Conservation (phyloP, 257 asterid species). For the Solanum gracilifrons region DNA sequence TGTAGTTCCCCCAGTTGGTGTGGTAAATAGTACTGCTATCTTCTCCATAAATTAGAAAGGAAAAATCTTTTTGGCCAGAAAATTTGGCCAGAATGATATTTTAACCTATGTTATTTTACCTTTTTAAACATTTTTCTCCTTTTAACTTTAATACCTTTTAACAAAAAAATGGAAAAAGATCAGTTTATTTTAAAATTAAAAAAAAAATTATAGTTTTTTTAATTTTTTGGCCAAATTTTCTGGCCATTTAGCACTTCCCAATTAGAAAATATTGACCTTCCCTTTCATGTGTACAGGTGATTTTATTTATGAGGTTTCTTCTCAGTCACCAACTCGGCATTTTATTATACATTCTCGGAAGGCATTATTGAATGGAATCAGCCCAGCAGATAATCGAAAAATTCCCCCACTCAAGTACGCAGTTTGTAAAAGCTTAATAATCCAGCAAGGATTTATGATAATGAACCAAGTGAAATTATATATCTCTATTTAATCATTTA, state of each 20-base stretch:
- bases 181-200: no score
- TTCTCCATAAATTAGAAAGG: neutral
- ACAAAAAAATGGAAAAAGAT: no score
- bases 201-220: no score
- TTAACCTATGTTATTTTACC: no score
- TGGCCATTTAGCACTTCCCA: no score
- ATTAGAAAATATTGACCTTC: neutral
- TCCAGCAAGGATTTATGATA: neutral
- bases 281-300: constrained; percentile 57
- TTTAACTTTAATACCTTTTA: no score
- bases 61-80: no score
- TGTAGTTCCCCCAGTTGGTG: neutral
- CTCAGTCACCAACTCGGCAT: constrained; percentile 87
- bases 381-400: constrained; percentile 82
- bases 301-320: constrained; percentile 83
- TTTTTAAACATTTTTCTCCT: no score
- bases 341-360: constrained; percentile 87
- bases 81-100: no score
- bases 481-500: neutral
- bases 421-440: neutral
- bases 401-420: constrained; percentile 87
- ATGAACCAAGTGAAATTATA: neutral
- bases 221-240: no score
- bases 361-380: constrained; percentile 91
- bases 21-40: neutral